These are phyloP conservation scores for Pharnaceum exiguum DNA, from an alignment of 148 eudicot genomes.

Conservation along the genomic window DNA sequence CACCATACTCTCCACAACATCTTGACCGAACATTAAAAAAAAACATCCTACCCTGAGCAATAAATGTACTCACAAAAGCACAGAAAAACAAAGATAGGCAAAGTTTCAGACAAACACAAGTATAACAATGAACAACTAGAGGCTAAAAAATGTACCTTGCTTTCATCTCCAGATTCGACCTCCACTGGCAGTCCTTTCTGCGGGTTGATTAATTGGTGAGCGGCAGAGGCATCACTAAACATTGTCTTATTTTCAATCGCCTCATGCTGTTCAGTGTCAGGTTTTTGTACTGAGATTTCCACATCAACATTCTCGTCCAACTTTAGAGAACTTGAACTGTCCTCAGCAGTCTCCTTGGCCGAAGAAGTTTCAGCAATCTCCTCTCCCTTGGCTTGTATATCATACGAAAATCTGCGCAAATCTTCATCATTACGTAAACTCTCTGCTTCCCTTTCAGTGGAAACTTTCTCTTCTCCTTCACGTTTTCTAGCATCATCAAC, in stretches of 20 bases:
- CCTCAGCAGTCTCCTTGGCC: conserved; percentile 26
- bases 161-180: conserved; percentile 23
- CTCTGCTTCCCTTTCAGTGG: conserved; percentile 17
- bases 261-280: conserved; percentile 31
- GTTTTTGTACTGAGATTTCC: conserved; percentile 25
- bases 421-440: conserved; percentile 26
- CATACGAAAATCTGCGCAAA: conserved; percentile 27
- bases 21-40: too few species aligned
- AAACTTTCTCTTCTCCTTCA: conserved; percentile 24
- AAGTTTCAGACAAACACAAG: conserved; percentile 4
- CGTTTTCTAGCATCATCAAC: conserved; percentile 26
- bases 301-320: conserved; percentile 30
- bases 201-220: conserved; percentile 25
- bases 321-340: conserved; percentile 23
- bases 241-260: conserved; percentile 27
- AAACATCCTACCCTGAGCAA: too few species aligned
- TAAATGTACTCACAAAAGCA: background rate
- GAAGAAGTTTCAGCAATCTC: conserved; percentile 24
- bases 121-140: conserved; percentile 2
- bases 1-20: too few species aligned
- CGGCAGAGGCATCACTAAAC: conserved; percentile 20
- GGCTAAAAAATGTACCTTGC: conserved; percentile 34
- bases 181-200: conserved; percentile 23
- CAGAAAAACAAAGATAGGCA: background rate
- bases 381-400: conserved; percentile 23